Evolutionary conservation across 108 stramenopile species (phyloP).

Genomic region (Schizochytrium sp.): DNA sequence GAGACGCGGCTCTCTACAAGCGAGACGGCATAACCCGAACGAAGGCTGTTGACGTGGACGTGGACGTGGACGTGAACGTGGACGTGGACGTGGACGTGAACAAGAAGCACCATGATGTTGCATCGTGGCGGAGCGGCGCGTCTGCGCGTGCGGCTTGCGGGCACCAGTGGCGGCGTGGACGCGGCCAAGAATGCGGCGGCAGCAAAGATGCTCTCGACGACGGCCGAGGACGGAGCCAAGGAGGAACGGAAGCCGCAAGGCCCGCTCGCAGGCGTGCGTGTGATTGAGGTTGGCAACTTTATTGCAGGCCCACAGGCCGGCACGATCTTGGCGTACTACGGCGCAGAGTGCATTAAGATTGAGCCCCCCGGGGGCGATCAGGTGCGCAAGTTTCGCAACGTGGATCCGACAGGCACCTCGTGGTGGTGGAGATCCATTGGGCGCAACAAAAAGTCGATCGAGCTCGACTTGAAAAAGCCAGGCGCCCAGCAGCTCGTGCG

Average conservation of each 20-base stretch:
- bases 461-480: background rate
- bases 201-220: background rate
- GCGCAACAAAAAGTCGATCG: slow-evolving; percentile 10
- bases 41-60: too few relatives aligned
- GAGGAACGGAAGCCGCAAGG: background rate
- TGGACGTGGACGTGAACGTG: too few relatives aligned
- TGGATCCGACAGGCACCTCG: background rate
- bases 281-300: slow-evolving; percentile 13
- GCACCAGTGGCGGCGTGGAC: background rate
- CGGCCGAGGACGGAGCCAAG: background rate
- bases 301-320: background rate
- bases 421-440: slow-evolving; percentile 16
- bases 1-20: too few relatives aligned
- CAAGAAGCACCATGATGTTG: too few relatives aligned
- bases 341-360: background rate
- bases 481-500: background rate
- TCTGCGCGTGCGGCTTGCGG: too few relatives aligned
- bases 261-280: background rate
- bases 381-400: background rate
- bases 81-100: too few relatives aligned
- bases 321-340: slow-evolving; percentile 2
- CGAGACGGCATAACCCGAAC: too few relatives aligned
- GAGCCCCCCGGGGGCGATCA: slow-evolving; percentile 1
- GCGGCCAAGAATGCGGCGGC: background rate
- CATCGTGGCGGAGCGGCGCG: too few relatives aligned